phyloP scores from a whole-genome alignment of 306 rosid species.

The Begonia loranthoides region DNA sequence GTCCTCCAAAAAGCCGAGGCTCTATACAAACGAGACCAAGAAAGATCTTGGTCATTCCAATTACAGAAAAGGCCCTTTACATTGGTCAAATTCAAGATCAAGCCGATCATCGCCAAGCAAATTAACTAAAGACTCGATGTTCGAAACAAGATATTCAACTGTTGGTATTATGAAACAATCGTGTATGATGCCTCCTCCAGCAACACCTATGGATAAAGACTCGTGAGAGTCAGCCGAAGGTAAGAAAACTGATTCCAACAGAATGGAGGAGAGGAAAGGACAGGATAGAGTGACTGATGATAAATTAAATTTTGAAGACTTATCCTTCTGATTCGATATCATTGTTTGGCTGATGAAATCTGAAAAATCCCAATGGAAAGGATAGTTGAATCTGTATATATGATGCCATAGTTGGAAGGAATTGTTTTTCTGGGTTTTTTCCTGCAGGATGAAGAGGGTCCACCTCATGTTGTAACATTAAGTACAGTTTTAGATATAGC shows the following conservation, averaged over 20 bases:
- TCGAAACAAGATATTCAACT: conserved; percentile 37
- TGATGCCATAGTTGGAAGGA: conserved; percentile 19
- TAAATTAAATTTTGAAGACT: not conserved
- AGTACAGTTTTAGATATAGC: conserved; percentile 38
- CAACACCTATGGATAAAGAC: conserved; percentile 41
- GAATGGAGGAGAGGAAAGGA: conserved; percentile 74
- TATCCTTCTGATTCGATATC: conserved; percentile 2
- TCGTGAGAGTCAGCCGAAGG: conserved; percentile 37
- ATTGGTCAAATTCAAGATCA: conserved; percentile 72
- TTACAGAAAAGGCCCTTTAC: conserved; percentile 31
- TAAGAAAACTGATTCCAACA: conserved; percentile 41
- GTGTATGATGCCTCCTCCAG: conserved; percentile 70
- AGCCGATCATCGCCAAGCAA: conserved; percentile 62
- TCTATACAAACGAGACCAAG: conserved; percentile 29
- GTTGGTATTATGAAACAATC: conserved; percentile 35
- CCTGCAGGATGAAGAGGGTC: conserved; percentile 19
- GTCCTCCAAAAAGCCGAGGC: conserved; percentile 65
- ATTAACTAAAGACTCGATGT: conserved; percentile 33
- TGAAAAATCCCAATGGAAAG: conserved; percentile 6
- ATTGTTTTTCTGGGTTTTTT: conserved; percentile 15
- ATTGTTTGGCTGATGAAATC: not conserved
- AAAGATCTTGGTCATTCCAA: conserved; percentile 28
- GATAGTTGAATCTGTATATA: conserved; percentile 41
- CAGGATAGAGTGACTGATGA: conserved; percentile 34
- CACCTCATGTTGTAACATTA: conserved; percentile 54